A percentile compares a stretch with the other conserved stretches of the same genome.
phyloP scores from a whole-genome alignment of 176 grass and related monocot genomes.

The Musa acuminata region DNA sequence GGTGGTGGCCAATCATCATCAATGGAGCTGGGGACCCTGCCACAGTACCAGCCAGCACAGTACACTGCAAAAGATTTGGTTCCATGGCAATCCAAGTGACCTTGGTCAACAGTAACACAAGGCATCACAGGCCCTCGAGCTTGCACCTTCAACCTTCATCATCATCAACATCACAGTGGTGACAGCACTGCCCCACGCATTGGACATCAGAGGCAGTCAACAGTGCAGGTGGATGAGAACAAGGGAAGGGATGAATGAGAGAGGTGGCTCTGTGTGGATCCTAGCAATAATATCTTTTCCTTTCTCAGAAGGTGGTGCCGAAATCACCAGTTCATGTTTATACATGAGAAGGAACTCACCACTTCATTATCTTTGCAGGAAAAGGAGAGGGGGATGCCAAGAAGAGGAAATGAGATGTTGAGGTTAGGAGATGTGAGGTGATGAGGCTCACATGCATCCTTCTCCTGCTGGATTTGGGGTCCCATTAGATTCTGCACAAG shows the following conservation, averaged over 20 bases:
- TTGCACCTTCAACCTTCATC: conserved; percentile 15
- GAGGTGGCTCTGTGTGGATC: background rate
- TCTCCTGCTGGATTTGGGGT: conserved; percentile 28
- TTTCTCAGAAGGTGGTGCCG: background rate
- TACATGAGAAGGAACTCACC: background rate
- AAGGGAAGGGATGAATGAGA: conserved; percentile 12
- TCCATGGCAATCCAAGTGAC: conserved; percentile 23
- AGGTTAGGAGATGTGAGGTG: conserved; percentile 7
- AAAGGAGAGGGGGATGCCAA: background rate
- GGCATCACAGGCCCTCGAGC: conserved; percentile 20
- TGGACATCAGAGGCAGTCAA: background rate
- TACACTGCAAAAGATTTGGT: conserved; percentile 36
- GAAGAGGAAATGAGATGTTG: conserved; percentile 15
- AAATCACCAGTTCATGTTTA: background rate
- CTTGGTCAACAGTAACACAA: conserved; percentile 38
- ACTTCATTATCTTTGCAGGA: conserved; percentile 1
- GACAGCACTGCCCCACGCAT: background rate
- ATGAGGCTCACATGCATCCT: conserved; percentile 38
- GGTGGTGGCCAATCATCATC: conserved; percentile 34
- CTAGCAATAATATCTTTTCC: conserved; percentile 15
- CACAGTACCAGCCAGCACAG: conserved; percentile 24
- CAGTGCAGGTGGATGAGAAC: conserved; percentile 37
- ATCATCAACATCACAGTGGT: background rate
- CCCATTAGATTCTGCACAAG: conserved; percentile 29
- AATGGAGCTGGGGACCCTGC: conserved; percentile 18